Evolutionary conservation across 2,329 filamentous ascomycete genomes (phyloP).

Genomic region (Fusarium algeriense): DNA sequence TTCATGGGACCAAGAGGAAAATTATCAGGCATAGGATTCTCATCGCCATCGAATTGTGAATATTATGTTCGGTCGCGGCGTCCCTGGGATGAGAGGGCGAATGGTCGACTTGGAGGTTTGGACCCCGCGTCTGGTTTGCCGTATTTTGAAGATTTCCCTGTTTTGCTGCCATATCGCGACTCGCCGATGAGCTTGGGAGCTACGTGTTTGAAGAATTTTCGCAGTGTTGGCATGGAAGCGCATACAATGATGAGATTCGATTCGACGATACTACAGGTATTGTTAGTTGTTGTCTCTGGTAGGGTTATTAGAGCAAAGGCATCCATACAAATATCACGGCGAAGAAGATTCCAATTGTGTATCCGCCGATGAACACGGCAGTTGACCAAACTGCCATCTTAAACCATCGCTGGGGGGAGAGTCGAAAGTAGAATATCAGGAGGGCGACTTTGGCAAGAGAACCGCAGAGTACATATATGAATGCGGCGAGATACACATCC

Average conservation of each 20-base stretch:
- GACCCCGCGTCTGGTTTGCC: slow-evolving; percentile 30
- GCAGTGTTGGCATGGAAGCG: slow-evolving; percentile 55
- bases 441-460: slow-evolving; percentile 55
- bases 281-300: not conserved
- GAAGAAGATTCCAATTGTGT: slow-evolving; percentile 52
- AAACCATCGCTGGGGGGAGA: slow-evolving; percentile 54
- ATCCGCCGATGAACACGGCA: slow-evolving; percentile 48
- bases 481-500: slow-evolving; percentile 46
- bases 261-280: slow-evolving; percentile 47
- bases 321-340: slow-evolving; percentile 51
- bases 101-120: slow-evolving; percentile 14
- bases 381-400: slow-evolving; percentile 48
- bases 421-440: slow-evolving; percentile 54
- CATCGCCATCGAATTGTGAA: slow-evolving; percentile 40
- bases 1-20: slow-evolving; percentile 25
- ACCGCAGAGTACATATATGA: slow-evolving; percentile 52
- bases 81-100: slow-evolving; percentile 22
- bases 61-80: slow-evolving; percentile 38
- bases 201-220: slow-evolving; percentile 55
- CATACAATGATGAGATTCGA: slow-evolving; percentile 57
- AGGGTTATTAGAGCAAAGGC: not conserved
- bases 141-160: slow-evolving; percentile 31
- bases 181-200: slow-evolving; percentile 51
- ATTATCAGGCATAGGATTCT: slow-evolving; percentile 5
- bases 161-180: slow-evolving; percentile 43